Base-by-base conservation (phyloP, 768 basidiomycete genomes). In the Cyathus striatus region DNA sequence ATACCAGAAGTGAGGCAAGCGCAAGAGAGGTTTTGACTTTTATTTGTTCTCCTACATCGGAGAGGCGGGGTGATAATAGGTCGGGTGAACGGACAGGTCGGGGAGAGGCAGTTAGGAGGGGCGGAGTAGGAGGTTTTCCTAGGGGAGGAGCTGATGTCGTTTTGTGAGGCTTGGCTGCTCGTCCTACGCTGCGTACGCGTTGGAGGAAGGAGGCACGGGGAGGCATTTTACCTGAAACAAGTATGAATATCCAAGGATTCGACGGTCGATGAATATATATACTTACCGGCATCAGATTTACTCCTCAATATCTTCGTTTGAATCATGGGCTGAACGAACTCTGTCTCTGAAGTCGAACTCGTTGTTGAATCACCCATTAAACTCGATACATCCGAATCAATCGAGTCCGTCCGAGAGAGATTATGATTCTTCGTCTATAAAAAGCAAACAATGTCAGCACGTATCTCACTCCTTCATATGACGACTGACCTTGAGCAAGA, bases 401-500 rank as follows among this genome's bases (percentile, higher is more conserved):
- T 35, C 2, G 50, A 39, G 16, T 59, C 57, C 13, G 56, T 40
- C 20, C 50, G 35, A 1, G 50, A 46, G 20, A 87, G 60, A 38
- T 78, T 76, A n/a, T 87, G 60, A 53, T 90, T 88, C 71, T 91
- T 92, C 2, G 89, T 77, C 84, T 87, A 44, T 7, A 17, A n/a
- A 27, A 12, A 16, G 16, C 16, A 12, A 4, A 3, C 30, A 12
- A 4, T 32, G 30, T 12, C 10, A 20, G 18, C 35, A 10, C 18
- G 14, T 37, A 37, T 37, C 14, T 3, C 10, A 5, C 10, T 20
- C n/a, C 35, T 10, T 10, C 14, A 37, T 20, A 20, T 42, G n/a
- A n/a, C n/a, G n/a, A n/a, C n/a, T n/a, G n/a, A 56, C 87, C 73
- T 99, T 99, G 48, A 99, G 65, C 47, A 98, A 49, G 20, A 98